These are phyloP conservation scores for Oryza meyeriana DNA, from an alignment of 176 grass and related monocot genomes.

Conservation along the genomic window DNA sequence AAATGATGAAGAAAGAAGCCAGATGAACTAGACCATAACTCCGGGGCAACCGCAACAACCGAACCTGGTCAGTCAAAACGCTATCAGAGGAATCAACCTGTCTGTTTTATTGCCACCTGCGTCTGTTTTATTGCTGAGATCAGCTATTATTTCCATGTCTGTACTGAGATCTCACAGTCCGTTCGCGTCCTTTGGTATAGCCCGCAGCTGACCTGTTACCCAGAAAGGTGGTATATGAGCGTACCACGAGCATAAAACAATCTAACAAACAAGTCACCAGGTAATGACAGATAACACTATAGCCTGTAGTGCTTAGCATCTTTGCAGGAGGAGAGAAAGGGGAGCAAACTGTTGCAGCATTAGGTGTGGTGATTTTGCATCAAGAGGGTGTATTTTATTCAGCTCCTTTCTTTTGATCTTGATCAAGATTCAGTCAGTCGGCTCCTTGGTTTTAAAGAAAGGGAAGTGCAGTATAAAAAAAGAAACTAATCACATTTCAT, in stretches of 20 bases:
- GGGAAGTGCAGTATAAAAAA: not conserved
- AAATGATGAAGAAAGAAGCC: not conserved
- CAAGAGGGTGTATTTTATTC: not conserved
- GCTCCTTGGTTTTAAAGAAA: not conserved
- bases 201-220: constrained; percentile 12
- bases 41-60: not conserved
- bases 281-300: not conserved
- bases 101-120: not conserved
- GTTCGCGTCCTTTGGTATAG: constrained; percentile 18
- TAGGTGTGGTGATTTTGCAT: not conserved
- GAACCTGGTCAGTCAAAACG: constrained; percentile 32
- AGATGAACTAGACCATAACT: constrained; percentile 14
- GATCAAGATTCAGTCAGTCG: constrained; percentile 1
- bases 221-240: constrained; percentile 15
- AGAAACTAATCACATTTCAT: not conserved
- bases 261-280: not conserved
- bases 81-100: constrained; percentile 32
- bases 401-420: not conserved
- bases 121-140: constrained; percentile 42
- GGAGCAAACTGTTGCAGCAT: not conserved
- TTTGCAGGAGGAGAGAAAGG: not conserved
- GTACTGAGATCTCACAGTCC: constrained; percentile 34
- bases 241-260: not conserved
- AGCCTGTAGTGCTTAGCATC: constrained; percentile 4
- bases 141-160: constrained; percentile 33